These are phyloP conservation scores for Suillus decipiens DNA, from an alignment of 768 basidiomycete genomes.

Conservation along the genomic window DNA sequence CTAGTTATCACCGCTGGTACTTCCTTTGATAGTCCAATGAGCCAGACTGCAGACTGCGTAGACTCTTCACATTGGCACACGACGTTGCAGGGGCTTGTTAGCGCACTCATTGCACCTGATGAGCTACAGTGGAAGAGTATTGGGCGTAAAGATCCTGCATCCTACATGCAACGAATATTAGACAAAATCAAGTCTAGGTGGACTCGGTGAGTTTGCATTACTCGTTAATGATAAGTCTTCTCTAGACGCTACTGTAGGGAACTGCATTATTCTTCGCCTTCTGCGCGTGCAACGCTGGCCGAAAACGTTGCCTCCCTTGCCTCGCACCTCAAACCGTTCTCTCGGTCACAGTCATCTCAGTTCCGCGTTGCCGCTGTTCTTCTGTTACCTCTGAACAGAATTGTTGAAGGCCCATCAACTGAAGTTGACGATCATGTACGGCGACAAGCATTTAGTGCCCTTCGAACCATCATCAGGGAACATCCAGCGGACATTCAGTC, in stretches of 20 bases:
- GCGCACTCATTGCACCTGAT: neutral
- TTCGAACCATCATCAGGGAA: slow-evolving; percentile 46
- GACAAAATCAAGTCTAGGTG: neutral
- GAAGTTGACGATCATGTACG: slow-evolving; percentile 52
- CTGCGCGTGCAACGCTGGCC: slow-evolving; percentile 36
- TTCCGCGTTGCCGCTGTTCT: slow-evolving; percentile 36
- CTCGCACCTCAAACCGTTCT: slow-evolving; percentile 29
- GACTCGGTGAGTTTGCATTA: slow-evolving; percentile 3
- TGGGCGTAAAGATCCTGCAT: neutral
- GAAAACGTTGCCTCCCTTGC: slow-evolving; percentile 17
- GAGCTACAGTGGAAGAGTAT: slow-evolving; percentile 1
- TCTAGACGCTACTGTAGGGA: slow-evolving; percentile 32
- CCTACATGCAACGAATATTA: neutral
- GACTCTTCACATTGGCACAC: neutral
- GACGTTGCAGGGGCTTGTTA: neutral
- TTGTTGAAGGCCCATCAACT: slow-evolving; percentile 45
- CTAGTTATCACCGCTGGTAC: slow-evolving; percentile 2
- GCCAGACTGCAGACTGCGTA: neutral
- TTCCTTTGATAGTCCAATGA: neutral
- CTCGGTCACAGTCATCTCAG: slow-evolving; percentile 27
- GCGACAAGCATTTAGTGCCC: slow-evolving; percentile 41
- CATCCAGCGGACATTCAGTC: slow-evolving; percentile 33
- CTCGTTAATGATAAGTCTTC: neutral
- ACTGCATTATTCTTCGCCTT: slow-evolving; percentile 32
- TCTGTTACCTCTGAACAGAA: slow-evolving; percentile 3